A percentile compares a stretch with the other conserved stretches of the same genome.
Evolutionary conservation across 257 asterid species (phyloP).

Genomic region (Henckelia pumila): DNA sequence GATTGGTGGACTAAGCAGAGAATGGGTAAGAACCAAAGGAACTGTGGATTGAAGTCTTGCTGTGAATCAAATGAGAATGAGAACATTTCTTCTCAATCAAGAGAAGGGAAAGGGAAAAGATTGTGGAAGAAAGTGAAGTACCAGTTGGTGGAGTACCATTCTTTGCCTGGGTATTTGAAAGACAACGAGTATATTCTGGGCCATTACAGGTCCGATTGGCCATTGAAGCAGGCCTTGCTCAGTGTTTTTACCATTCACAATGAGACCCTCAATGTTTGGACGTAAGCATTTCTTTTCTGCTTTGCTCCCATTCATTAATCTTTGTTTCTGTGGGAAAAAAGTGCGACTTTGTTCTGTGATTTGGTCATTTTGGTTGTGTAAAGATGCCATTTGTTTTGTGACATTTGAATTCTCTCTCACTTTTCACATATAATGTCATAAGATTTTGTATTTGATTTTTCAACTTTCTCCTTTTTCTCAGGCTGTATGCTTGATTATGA

Average conservation of each 20-base stretch:
- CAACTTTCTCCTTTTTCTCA: slow-evolving; percentile 1
- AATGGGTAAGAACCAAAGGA: slow-evolving; percentile 47
- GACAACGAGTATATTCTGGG: slow-evolving; percentile 86
- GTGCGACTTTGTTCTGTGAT: slow-evolving; percentile 5
- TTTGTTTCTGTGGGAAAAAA: background rate
- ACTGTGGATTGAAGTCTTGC: slow-evolving; percentile 24
- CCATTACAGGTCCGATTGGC: slow-evolving; percentile 89
- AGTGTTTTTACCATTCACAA: slow-evolving; percentile 92
- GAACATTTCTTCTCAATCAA: slow-evolving; percentile 23
- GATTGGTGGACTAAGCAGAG: slow-evolving; percentile 28
- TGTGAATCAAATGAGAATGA: slow-evolving; percentile 39
- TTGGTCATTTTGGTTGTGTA: background rate
- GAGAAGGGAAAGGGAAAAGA: slow-evolving; percentile 62
- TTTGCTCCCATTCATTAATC: background rate
- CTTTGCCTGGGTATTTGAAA: slow-evolving; percentile 90
- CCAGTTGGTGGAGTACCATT: slow-evolving; percentile 91
- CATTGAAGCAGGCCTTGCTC: slow-evolving; percentile 71
- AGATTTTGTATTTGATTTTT: slow-evolving; percentile 10
- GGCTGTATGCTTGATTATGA: slow-evolving; percentile 4
- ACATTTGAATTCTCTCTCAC: background rate
- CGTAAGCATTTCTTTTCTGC: slow-evolving; percentile 52
- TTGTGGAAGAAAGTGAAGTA: slow-evolving; percentile 91
- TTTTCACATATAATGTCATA: background rate
- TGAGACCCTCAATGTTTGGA: slow-evolving; percentile 97
- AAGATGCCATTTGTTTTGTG: background rate